These are phyloP conservation scores for Lathyrus oleraceus DNA, from an alignment of 306 rosid genomes.

Conservation along the genomic window DNA sequence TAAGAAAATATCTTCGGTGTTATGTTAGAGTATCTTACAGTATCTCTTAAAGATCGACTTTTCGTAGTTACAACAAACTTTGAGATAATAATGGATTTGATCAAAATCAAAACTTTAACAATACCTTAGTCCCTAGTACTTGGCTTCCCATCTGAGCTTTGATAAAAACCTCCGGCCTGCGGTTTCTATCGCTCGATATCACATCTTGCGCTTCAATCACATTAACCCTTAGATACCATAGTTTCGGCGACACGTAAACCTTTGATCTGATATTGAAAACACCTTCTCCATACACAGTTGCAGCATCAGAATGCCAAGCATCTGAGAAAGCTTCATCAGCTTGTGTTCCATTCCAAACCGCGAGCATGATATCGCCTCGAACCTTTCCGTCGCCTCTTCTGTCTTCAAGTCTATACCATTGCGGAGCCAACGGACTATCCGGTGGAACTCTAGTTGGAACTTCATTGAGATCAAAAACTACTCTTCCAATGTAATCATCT, in stretches of 20 bases:
- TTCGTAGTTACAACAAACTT: too few species aligned
- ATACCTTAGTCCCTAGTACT: constrained; percentile 63
- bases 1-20: not conserved
- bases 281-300: constrained; percentile 79
- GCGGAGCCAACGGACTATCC: constrained; percentile 92
- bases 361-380: constrained; percentile 87
- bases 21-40: not conserved
- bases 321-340: constrained; percentile 95
- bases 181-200: constrained; percentile 67
- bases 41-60: too few species aligned
- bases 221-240: constrained; percentile 83
- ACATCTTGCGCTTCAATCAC: constrained; percentile 95
- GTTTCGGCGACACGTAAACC: constrained; percentile 91
- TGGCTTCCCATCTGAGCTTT: constrained; percentile 90
- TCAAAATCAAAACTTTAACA: not conserved
- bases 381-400: constrained; percentile 70
- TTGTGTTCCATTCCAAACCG: constrained; percentile 98
- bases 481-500: constrained; percentile 87
- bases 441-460: constrained; percentile 93
- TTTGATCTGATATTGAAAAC: constrained; percentile 79
- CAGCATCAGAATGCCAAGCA: constrained; percentile 95
- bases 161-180: constrained; percentile 66
- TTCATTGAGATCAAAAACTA: constrained; percentile 79
- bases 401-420: constrained; percentile 86
- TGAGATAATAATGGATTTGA: too few species aligned